Percentiles rank a stretch among this genome's conserved stretches.
Evolutionary conservation across 495 filamentous ascomycete genomes (phyloP).

Genomic region (Daldinia vernicosa): DNA sequence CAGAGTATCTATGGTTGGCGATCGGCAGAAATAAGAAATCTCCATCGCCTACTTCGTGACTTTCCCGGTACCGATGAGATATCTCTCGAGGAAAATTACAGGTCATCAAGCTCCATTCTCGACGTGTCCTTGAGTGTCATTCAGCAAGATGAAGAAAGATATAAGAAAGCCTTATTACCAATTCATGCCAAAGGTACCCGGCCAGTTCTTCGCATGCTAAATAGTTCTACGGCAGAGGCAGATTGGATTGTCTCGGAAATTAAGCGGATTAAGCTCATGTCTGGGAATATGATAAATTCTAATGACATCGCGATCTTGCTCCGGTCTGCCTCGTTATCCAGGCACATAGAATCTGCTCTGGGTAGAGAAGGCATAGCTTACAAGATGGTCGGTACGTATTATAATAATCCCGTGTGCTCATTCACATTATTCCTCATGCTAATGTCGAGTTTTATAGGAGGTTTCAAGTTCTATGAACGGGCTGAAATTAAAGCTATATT

Average conservation of each 20-base stretch:
- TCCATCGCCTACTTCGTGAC: slow-evolving; percentile 76
- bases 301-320: slow-evolving; percentile 89
- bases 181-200: slow-evolving; percentile 83
- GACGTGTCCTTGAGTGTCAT: slow-evolving; percentile 84
- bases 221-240: slow-evolving; percentile 77
- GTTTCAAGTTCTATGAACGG: slow-evolving; percentile 90
- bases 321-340: slow-evolving; percentile 82
- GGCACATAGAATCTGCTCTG: slow-evolving; percentile 83
- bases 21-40: slow-evolving; percentile 93
- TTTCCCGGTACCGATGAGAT: slow-evolving; percentile 83
- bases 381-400: slow-evolving; percentile 79
- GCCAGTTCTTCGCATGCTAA: slow-evolving; percentile 84
- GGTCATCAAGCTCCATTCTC: slow-evolving; percentile 91
- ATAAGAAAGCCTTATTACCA: slow-evolving; percentile 78
- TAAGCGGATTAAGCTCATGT: slow-evolving; percentile 72
- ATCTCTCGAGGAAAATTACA: slow-evolving; percentile 93
- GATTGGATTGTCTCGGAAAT: slow-evolving; percentile 92
- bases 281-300: slow-evolving; percentile 73
- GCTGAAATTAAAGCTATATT: slow-evolving; percentile 88
- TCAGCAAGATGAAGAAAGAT: slow-evolving; percentile 85
- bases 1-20: slow-evolving; percentile 99
- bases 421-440: background rate
- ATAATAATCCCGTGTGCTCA: background rate
- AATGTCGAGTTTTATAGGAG: slow-evolving; percentile 52
- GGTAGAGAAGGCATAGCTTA: slow-evolving; percentile 90